phyloP scores from a whole-genome alignment of 305 asterid species.

The Fraxinus latifolia region DNA sequence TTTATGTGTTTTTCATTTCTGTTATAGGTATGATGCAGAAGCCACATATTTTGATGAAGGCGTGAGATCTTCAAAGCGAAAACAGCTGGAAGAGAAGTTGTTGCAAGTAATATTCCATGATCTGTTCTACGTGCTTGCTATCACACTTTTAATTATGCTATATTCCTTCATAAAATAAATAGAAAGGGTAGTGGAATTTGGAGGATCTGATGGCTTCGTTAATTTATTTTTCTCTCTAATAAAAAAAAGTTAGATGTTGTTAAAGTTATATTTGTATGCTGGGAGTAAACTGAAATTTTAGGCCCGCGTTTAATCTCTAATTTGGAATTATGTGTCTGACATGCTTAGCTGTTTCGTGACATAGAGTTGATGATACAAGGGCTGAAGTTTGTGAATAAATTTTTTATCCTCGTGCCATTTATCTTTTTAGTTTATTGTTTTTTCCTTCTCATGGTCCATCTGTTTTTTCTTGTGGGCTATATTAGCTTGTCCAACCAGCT shows the following conservation, averaged over 20 bases:
- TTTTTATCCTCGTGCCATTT: background rate
- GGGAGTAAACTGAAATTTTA: background rate
- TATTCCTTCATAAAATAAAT: background rate
- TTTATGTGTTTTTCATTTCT: background rate
- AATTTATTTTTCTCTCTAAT: background rate
- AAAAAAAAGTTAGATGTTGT: background rate
- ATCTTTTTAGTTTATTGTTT: background rate
- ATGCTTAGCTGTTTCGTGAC: background rate
- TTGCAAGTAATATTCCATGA: slow-evolving; percentile 38
- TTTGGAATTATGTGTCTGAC: background rate
- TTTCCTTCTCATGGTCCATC: slow-evolving; percentile 10
- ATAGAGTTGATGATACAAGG: background rate
- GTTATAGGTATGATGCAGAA: slow-evolving; percentile 46
- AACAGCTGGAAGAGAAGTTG: slow-evolving; percentile 50
- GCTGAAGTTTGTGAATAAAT: background rate
- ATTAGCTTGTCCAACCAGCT: slow-evolving; percentile 94
- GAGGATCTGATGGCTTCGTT: background rate
- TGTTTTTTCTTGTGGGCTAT: slow-evolving; percentile 17
- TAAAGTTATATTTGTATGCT: background rate
- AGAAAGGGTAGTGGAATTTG: background rate
- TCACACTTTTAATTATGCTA: background rate
- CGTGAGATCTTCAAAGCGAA: slow-evolving; percentile 42
- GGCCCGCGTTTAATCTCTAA: background rate
- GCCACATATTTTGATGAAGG: slow-evolving; percentile 54
- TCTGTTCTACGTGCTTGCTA: background rate